Evolutionary conservation across 2,329 filamentous ascomycete genomes (phyloP), one percentile per base, ranked within the genome.

Genomic region (Nigrograna mackinnonii): DNA sequence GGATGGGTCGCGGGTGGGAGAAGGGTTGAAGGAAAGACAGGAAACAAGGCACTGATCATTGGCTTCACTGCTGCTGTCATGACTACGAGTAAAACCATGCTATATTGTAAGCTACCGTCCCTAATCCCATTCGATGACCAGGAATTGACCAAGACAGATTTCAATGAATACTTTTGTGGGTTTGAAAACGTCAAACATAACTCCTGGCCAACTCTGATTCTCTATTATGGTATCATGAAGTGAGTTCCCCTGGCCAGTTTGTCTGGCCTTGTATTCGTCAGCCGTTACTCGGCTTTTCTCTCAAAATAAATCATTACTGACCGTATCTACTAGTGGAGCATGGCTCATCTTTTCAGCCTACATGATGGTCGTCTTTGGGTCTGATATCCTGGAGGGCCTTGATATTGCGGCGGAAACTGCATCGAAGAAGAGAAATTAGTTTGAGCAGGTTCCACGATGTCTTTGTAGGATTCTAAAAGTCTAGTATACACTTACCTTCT

Each of bases 91-190:
- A 88, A 88, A 72, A 87, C 85, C 2, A 57, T 83, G 19, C 62
- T 89, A 5, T 88, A 88, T 55, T 82, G 84, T 84, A 53, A 72
- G 77, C n/a, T n/a, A n/a, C n/a, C n/a, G n/a, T n/a, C n/a, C n/a
- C n/a, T n/a, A n/a, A n/a, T n/a, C n/a, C n/a, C n/a, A n/a, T n/a
- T n/a, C n/a, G n/a, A n/a, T n/a, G n/a, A n/a, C n/a, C n/a, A n/a
- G n/a, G n/a, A 39, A 20, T 51, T 58, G 30, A 61, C 19, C 1
- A 12, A 3, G n/a, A 3, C 35, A 82, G 82, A 77, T 71, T 59
- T 84, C 39, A 82, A 82, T 46, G 83, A 87, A 60, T 73, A 75
- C 31, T 83, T 76, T 55, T 80, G 78, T 35, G 80, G 75, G 5
- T 87, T 83, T 50, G 67, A 73, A 4, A 80, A 83, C 47, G 78